Conservation (phyloP, 768 basidiomycete genomes). For the Boletus barrowsii region DNA sequence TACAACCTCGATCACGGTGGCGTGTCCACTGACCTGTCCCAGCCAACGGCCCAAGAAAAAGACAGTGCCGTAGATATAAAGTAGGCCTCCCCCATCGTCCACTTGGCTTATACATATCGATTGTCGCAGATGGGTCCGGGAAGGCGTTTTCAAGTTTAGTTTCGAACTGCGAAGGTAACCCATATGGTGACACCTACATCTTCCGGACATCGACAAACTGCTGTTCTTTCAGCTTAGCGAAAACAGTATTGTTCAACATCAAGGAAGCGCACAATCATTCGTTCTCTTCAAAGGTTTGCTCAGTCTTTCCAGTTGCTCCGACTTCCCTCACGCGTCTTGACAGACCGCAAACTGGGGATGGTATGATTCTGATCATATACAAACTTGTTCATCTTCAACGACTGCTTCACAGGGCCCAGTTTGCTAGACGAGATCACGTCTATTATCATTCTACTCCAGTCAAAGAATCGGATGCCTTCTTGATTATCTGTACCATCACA, state of each 20-base stretch:
- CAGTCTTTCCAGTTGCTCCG: neutral
- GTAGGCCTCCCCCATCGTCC: constrained; percentile 28
- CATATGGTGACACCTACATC: neutral
- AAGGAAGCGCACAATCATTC: constrained; percentile 84
- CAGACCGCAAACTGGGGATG: constrained; percentile 89
- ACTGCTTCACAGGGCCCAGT: constrained; percentile 58
- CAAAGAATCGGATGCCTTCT: constrained; percentile 61
- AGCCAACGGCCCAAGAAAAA: constrained; percentile 79
- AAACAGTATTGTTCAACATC: constrained; percentile 50
- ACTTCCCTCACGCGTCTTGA: constrained; percentile 9
- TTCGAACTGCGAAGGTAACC: constrained; percentile 74
- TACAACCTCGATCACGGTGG: neutral
- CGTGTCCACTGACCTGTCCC: constrained; percentile 7
- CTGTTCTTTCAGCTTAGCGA: constrained; percentile 37
- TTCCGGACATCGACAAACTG: neutral
- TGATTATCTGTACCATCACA: constrained; percentile 76
- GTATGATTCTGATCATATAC: constrained; percentile 35
- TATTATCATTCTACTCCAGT: constrained; percentile 56
- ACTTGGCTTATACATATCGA: neutral
- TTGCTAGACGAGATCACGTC: constrained; percentile 69
- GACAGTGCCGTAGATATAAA: constrained; percentile 62
- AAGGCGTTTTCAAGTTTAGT: constrained; percentile 81
- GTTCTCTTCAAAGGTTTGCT: constrained; percentile 64
- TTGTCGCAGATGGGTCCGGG: constrained; percentile 67
- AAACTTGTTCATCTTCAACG: neutral